Conservation (phyloP, 169 alveolate species). For the Pseudocohnilembus persalinus region DNA sequence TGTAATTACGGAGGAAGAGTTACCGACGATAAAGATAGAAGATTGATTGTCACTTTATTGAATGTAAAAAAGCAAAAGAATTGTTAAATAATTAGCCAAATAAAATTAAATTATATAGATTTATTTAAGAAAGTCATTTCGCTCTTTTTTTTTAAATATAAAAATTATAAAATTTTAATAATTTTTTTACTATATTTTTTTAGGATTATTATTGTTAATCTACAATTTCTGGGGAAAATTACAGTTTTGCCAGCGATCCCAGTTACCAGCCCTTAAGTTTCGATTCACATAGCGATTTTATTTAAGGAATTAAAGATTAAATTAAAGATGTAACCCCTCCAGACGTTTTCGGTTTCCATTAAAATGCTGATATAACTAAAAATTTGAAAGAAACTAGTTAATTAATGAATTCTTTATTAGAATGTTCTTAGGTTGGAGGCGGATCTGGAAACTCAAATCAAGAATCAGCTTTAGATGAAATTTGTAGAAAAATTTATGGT, state of each 20-base stretch:
- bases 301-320: constrained; percentile 67
- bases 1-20: constrained; percentile 93
- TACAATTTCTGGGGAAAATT: constrained; percentile 60
- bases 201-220: constrained; percentile 78
- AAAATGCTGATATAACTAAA: constrained; percentile 87
- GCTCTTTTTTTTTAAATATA: no score
- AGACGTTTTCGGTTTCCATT: constrained; percentile 86
- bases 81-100: constrained; percentile 1
- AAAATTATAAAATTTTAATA: no score
- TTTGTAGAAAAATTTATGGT: constrained; percentile 4
- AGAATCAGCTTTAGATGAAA: constrained; percentile 24
- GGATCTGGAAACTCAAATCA: constrained; percentile 36
- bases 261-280: constrained; percentile 77
- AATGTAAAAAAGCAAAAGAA: constrained; percentile 31
- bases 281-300: constrained; percentile 75
- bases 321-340: constrained; percentile 82
- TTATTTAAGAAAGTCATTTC: no score
- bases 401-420: constrained; percentile 50
- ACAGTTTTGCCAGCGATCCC: constrained; percentile 49
- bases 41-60: constrained; percentile 82
- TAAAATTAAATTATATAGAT: no score
- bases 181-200: no score
- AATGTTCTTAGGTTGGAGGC: constrained; percentile 50
- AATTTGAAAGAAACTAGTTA: constrained; percentile 75
- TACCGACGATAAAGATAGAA: constrained; percentile 90